phyloP scores from a whole-genome alignment of 495 filamentous ascomycete species.

The Lophiotrema nucula region DNA sequence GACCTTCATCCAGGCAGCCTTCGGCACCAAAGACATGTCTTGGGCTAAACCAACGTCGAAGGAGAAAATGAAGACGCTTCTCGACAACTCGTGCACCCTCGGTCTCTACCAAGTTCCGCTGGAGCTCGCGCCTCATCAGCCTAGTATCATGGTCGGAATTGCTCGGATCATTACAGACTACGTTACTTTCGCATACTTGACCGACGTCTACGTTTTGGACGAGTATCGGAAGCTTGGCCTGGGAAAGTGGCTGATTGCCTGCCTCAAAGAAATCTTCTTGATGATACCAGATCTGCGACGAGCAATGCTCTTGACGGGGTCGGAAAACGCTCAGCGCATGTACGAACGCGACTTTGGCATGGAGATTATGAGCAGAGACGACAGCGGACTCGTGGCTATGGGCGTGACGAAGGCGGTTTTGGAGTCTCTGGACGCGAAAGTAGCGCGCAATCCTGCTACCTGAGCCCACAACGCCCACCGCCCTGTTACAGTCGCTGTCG shows the following conservation, averaged over 20 bases:
- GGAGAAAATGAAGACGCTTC: slow-evolving; percentile 24
- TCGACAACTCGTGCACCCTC: slow-evolving; percentile 38
- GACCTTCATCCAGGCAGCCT: slow-evolving; percentile 37
- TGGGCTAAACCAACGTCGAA: slow-evolving; percentile 34
- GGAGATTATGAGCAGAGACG: not conserved
- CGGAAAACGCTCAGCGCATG: slow-evolving; percentile 1
- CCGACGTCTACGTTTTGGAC: slow-evolving; percentile 63
- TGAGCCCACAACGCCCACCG: too few relatives aligned
- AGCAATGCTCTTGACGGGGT: slow-evolving; percentile 25
- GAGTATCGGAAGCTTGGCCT: slow-evolving; percentile 60
- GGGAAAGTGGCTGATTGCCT: slow-evolving; percentile 60
- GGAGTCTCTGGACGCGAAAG: not conserved
- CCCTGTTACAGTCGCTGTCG: too few relatives aligned
- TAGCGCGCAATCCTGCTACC: not conserved
- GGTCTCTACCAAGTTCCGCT: slow-evolving; percentile 33
- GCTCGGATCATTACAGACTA: slow-evolving; percentile 64
- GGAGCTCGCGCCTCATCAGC: not conserved
- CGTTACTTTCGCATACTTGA: slow-evolving; percentile 65
- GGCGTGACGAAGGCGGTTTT: slow-evolving; percentile 10
- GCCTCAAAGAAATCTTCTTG: slow-evolving; percentile 53
- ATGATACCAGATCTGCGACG: slow-evolving; percentile 57
- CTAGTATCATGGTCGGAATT: slow-evolving; percentile 53
- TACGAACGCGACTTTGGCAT: slow-evolving; percentile 31
- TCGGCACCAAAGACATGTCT: slow-evolving; percentile 35
- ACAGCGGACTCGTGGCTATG: slow-evolving; percentile 17